These are phyloP conservation scores for Nicotiana otophora DNA, from an alignment of 257 asterid species.

Conservation along the genomic window DNA sequence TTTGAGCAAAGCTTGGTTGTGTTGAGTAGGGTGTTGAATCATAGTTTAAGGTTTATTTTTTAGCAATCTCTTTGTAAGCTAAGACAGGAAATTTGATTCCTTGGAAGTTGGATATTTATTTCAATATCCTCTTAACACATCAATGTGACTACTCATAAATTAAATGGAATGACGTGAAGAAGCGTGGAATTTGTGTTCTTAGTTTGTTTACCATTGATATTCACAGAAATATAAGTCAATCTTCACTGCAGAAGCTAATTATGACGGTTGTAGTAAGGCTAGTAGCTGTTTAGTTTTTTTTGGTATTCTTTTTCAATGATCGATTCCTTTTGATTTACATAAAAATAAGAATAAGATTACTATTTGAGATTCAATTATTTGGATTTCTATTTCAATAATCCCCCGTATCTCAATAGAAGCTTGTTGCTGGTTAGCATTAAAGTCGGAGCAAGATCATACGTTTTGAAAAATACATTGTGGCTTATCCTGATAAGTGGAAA, in stretches of 20 bases:
- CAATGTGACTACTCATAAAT: neutral
- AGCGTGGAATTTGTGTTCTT: neutral
- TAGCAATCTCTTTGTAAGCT: conserved; percentile 2
- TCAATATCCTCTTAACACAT: conserved; percentile 9
- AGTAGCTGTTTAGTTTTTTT: neutral
- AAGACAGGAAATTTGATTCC: conserved; percentile 4
- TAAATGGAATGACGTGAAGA: conserved; percentile 3
- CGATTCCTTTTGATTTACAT: neutral
- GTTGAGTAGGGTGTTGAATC: conserved; percentile 2
- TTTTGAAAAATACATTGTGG: neutral
- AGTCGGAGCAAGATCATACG: too few relatives aligned
- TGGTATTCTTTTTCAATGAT: neutral
- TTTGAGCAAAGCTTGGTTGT: conserved; percentile 10
- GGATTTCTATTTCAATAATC: neutral
- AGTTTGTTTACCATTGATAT: neutral
- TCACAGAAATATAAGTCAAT: neutral
- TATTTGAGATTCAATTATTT: neutral
- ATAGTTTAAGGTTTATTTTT: neutral
- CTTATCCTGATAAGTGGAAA: neutral
- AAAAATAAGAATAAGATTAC: neutral
- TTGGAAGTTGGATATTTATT: conserved; percentile 13
- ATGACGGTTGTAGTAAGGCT: neutral
- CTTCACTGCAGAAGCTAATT: neutral
- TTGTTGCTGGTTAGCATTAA: neutral
- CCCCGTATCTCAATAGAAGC: neutral